Conservation (phyloP, 352 stramenopile genomes). For the Globisporangium nodosum region DNA sequence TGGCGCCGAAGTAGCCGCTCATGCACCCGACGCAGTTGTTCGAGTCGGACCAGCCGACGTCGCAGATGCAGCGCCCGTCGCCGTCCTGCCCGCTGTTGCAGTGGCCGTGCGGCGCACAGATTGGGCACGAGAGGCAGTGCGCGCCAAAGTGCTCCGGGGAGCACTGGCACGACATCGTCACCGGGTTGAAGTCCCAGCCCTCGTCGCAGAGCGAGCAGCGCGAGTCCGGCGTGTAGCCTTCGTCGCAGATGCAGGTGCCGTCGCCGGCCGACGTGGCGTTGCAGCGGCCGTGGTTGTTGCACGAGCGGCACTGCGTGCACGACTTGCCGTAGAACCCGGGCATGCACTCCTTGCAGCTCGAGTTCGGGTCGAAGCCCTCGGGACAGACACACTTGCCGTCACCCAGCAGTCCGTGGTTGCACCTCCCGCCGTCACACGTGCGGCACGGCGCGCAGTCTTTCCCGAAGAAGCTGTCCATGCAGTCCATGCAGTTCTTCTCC, state of each 20-base stretch:
- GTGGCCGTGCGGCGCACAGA: constrained; percentile 77
- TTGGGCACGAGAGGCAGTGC: constrained; percentile 78
- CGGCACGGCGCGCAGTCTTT: constrained; percentile 64
- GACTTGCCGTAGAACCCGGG: constrained; percentile 67
- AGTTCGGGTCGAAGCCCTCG: constrained; percentile 68
- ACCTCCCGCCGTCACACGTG: constrained; percentile 72
- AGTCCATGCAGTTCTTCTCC: constrained; percentile 72
- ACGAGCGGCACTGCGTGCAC: constrained; percentile 74
- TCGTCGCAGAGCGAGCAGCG: constrained; percentile 76
- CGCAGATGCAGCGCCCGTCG: constrained; percentile 80
- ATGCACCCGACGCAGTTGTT: constrained; percentile 88
- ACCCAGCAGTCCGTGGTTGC: constrained; percentile 72
- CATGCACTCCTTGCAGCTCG: constrained; percentile 71
- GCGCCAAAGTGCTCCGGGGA: constrained; percentile 73
- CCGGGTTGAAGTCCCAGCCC: constrained; percentile 86
- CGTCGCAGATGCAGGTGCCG: constrained; percentile 75
- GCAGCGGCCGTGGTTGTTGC: constrained; percentile 78
- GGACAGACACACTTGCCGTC: constrained; percentile 78
- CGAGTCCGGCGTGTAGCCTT: constrained; percentile 72
- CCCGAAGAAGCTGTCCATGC: constrained; percentile 80
- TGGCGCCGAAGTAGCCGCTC: constrained; percentile 72
- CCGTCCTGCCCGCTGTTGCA: constrained; percentile 80
- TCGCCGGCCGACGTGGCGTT: constrained; percentile 67
- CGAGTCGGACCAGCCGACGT: constrained; percentile 80
- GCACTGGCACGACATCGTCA: constrained; percentile 84